Evolutionary conservation across 169 alveolate species (phyloP), one percentile per base, ranked within the genome.

Genomic region (Cryptosporidium muris): DNA sequence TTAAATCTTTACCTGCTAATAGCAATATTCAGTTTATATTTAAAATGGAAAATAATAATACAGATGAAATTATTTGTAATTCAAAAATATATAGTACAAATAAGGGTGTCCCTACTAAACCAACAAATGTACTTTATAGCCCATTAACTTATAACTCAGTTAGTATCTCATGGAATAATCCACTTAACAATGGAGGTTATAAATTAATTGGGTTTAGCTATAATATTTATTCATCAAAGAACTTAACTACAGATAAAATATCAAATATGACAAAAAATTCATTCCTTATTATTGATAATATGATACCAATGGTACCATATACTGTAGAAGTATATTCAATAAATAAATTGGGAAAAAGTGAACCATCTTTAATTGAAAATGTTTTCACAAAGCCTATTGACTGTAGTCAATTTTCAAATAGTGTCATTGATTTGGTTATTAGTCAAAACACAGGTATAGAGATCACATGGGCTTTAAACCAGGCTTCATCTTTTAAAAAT

Each of bases 331-430:
- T 74, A 43, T 54, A 42, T 45, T 66, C 85, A 45, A 74, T 52
- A 60, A 74, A 74, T 48, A 42, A 74, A 45, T 53, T 74, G 7
- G 85, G 85, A 9, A 48, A 43, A 43, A 68, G 85, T 47, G 45
- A n/a, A 8, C 53, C 67, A 2, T 56, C 85, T 48, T n/a, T 6
- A 12, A 56, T 74, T 11, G 51, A 34, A 16, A 38, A 43, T 4
- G 54, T 74, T 14, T 12, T 42, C 25, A 7, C 80, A 5, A 42
- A 60, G 51, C 16, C 51, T 7, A 3, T 64, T 42, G 14, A 47
- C 16, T 43, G 62, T 25, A 60, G 48, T 16, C 11, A 42, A 16
- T 11, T 16, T 5, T 6, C 25, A 16, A 4, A 25, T 25, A 34
- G 38, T 9, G 2, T 16, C 6, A 8, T 16, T 5, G 9, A 8